These are phyloP conservation scores for Rhizopogon vesiculosus DNA, from an alignment of 768 basidiomycete species.

Conservation along the genomic window DNA sequence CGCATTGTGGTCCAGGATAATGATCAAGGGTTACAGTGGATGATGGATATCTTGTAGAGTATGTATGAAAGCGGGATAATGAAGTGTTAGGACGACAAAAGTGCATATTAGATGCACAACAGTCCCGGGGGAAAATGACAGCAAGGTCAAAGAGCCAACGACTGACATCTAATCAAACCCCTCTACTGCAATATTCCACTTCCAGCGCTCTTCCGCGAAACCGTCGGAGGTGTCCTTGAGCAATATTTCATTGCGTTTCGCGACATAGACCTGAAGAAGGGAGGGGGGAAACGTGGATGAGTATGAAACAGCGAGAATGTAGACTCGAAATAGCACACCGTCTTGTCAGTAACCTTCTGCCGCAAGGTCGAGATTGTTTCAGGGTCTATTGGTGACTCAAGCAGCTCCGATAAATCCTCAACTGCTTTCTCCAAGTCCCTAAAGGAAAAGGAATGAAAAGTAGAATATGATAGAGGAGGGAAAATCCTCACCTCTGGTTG, in stretches of 20 bases:
- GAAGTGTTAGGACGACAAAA: background rate
- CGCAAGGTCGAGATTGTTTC: slow-evolving; percentile 77
- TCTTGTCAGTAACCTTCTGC: slow-evolving; percentile 95
- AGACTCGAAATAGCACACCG: slow-evolving; percentile 43
- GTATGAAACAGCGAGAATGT: background rate
- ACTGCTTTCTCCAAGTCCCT: slow-evolving; percentile 94
- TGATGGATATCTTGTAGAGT: background rate
- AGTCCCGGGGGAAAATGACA: background rate
- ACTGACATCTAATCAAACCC: slow-evolving; percentile 51
- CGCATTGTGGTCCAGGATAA: background rate
- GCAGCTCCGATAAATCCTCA: slow-evolving; percentile 87
- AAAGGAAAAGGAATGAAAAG: slow-evolving; percentile 4
- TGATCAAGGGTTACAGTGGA: slow-evolving; percentile 1
- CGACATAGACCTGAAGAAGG: slow-evolving; percentile 72
- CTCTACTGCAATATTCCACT: slow-evolving; percentile 69
- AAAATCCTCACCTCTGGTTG: slow-evolving; percentile 71
- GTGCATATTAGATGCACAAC: background rate
- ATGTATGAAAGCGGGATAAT: background rate
- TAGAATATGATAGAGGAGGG: background rate
- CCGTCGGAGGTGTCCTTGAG: slow-evolving; percentile 92
- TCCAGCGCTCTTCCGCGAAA: slow-evolving; percentile 82
- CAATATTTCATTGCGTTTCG: slow-evolving; percentile 93
- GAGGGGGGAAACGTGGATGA: background rate
- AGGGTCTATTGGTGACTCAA: slow-evolving; percentile 88
- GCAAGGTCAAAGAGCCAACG: background rate